These are phyloP conservation scores for Climacium dendroides DNA, from an alignment of 225 moss, liverwort and hornwort species.

Conservation along the genomic window DNA sequence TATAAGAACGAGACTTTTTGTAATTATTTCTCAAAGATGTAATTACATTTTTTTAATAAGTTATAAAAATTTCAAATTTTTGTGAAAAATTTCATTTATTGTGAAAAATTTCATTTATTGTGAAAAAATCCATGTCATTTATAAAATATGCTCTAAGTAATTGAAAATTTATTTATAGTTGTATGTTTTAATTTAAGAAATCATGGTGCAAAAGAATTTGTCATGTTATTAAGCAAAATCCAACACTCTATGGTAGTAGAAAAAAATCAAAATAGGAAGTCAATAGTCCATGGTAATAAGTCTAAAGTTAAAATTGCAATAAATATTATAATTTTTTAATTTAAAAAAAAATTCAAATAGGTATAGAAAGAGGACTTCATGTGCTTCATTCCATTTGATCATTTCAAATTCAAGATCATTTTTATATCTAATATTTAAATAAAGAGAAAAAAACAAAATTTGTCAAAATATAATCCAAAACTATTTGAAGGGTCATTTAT, in stretches of 20 bases:
- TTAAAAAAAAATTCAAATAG: too few relatives aligned
- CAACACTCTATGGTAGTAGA: not conserved
- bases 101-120: not conserved
- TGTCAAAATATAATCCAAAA: not conserved
- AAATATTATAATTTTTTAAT: not conserved
- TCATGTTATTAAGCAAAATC: accelerated
- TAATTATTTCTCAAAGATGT: not conserved
- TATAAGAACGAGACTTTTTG: not conserved
- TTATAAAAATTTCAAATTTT: not conserved
- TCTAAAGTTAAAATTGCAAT: not conserved
- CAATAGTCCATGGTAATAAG: not conserved
- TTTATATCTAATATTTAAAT: not conserved
- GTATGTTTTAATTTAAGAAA: not conserved
- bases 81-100: not conserved
- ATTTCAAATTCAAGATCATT: not conserved
- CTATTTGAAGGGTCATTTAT: not conserved
- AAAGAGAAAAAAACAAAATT: not conserved
- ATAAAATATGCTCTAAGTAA: not conserved
- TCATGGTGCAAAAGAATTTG: not conserved
- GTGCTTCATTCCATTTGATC: not conserved
- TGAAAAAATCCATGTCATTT: not conserved
- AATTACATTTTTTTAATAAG: not conserved
- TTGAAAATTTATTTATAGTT: not conserved
- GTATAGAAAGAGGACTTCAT: too few relatives aligned
- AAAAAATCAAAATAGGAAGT: not conserved